These are phyloP conservation scores for Microstegium vimineum DNA, from an alignment of 176 grass and related monocot genomes.

Conservation along the genomic window DNA sequence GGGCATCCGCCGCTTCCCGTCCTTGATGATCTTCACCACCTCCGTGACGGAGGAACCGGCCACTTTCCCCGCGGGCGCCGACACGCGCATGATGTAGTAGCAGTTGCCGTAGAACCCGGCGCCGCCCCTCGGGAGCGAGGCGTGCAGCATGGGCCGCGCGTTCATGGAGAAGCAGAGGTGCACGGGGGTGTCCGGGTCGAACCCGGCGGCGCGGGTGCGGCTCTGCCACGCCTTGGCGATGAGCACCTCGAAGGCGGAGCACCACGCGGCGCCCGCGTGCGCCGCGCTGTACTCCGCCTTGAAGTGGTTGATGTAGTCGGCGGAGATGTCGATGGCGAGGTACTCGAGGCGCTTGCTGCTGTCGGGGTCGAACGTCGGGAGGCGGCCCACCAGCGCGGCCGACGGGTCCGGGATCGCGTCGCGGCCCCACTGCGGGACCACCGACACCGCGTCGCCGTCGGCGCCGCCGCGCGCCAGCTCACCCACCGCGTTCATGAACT, in stretches of 20 bases:
- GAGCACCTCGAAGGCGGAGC: conserved; percentile 82
- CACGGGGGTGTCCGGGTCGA: conserved; percentile 40
- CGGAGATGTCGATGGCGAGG: conserved; percentile 72
- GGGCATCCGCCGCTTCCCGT: conserved; percentile 64
- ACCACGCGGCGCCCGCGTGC: conserved; percentile 25
- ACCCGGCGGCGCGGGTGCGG: conserved; percentile 53
- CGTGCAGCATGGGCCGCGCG: conserved; percentile 55
- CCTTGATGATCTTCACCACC: conserved; percentile 67
- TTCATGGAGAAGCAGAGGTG: conserved; percentile 86
- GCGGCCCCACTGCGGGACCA: conserved; percentile 57
- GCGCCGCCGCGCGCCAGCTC: conserved; percentile 41
- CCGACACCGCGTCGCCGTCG: not conserved
- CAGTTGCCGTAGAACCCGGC: conserved; percentile 81
- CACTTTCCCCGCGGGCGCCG: conserved; percentile 45
- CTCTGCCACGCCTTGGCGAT: conserved; percentile 82
- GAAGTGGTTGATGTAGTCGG: conserved; percentile 70
- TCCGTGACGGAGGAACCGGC: conserved; percentile 34
- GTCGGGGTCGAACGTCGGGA: conserved; percentile 25
- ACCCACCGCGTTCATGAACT: not conserved
- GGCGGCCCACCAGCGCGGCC: conserved; percentile 24
- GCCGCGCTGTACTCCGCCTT: conserved; percentile 48
- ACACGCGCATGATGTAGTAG: conserved; percentile 85
- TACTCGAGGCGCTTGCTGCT: conserved; percentile 51
- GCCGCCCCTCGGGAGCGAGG: conserved; percentile 28
- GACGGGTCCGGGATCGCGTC: conserved; percentile 51